Base-by-base conservation (phyloP, 495 filamentous ascomycete species). In the Tuber indicum region DNA sequence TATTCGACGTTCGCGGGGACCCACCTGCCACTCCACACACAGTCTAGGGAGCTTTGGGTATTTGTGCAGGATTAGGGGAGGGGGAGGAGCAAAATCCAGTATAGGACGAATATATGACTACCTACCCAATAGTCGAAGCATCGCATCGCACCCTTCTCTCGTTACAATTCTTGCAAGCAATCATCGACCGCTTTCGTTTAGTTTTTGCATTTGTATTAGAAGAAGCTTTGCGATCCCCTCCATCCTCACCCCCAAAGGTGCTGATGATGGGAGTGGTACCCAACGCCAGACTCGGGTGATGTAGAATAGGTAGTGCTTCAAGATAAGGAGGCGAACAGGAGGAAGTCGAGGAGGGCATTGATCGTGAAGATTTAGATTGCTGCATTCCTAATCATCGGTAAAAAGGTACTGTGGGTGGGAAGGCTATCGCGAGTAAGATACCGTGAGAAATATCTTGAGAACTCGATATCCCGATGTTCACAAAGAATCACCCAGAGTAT, bases 141-240 rank as follows among this genome's bases (percentile, higher is more conserved):
- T 79, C 77, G 49, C 77, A 79, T 42, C 77, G 75, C 45, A 79
- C 77, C 32, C 77, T 39, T 16, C 77, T 41, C 62, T 79, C 77
- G 39, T 79, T 79, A 36, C 77, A 79, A 23, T 77, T 77, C 44
- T 77, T 79, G 75, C 77, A 79, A 26, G 77, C 77, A 41, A 79
- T 79, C 77, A 79, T 79, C 41, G 75, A 77, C 23, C 77, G 47
- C 70, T 79, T 79, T 46, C 77, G 45, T 45, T 79, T 79, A 21
- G 75, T 26, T 69, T 77, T 79, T 72, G 26, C 32, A 36, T 36
- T 19, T 14, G 58, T 6, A 14, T 19, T 66, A 26, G 58, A 66
- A 8, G 58, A 36, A 17, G 58, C 26, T 36, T 32, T 36, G 32
- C 36, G 36, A 42, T 75, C 74, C 12, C 71, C 74, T 44, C 43